These are phyloP conservation scores for Stephania cephalantha DNA, from an alignment of 164 flowering plant genomes.

Conservation along the genomic window DNA sequence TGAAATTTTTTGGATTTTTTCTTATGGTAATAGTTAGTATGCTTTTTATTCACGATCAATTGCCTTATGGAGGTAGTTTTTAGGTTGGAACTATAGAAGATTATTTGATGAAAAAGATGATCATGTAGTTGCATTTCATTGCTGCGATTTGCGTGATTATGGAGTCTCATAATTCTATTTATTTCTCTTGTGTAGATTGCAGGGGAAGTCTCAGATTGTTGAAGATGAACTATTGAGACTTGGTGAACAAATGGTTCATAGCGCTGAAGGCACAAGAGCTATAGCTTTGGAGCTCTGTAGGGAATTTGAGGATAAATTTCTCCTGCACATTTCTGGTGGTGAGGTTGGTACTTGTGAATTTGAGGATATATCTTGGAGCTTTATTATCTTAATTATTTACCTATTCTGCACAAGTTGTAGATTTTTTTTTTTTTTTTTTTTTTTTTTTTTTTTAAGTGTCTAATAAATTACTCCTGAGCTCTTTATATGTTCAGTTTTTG, in stretches of 20 bases:
- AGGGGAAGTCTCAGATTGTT: conserved; percentile 88
- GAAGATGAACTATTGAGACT: conserved; percentile 78
- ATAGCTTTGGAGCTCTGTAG: conserved; percentile 96
- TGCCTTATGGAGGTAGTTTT: no score
- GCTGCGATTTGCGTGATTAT: not conserved
- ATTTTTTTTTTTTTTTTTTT: not conserved
- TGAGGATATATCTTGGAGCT: not conserved
- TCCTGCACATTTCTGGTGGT: conserved; percentile 78
- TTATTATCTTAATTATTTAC: not conserved
- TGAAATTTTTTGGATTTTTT: no score
- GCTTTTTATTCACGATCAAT: no score
- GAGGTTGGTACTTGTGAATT: conserved; percentile 50
- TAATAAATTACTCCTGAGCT: not conserved
- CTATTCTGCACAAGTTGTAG: not conserved
- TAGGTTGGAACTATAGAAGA: no score
- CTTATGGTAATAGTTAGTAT: no score
- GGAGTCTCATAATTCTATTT: not conserved
- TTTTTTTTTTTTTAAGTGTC: not conserved
- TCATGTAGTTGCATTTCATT: no score
- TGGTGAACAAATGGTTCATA: conserved; percentile 87
- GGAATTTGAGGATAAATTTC: conserved; percentile 97
- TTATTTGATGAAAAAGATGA: no score
- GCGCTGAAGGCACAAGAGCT: conserved; percentile 92
- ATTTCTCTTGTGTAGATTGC: conserved; percentile 47
- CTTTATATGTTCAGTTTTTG: not conserved